Base-by-base conservation (phyloP, 768 basidiomycete genomes). In the Psilocybe tampanensis region DNA sequence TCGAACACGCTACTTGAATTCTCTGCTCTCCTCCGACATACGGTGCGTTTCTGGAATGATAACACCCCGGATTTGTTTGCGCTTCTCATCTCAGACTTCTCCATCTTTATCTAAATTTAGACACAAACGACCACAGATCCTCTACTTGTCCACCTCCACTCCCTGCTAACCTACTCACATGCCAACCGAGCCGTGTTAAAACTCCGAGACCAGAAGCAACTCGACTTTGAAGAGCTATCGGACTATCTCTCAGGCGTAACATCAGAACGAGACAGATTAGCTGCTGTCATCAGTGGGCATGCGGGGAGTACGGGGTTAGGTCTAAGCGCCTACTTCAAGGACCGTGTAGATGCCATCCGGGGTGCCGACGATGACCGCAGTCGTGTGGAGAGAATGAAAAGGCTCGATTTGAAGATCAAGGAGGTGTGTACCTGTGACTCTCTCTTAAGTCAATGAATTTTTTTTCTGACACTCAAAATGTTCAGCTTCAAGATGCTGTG, bases 201-300 rank as follows among this genome's bases (percentile, higher is more conserved):
- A 72, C 81, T 97, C 26, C 87, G 97, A 44, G 97, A 98, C 70
- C 97, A 98, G 74, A 99, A 98, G 72, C 97, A 99, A 71, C 85
- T 98, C 54, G 97, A 99, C 68, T 96, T 98, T 61, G 97, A 99
- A 73, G 96, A 98, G 70, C 82, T 98, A 8, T 94, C 94, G 2
- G 92, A 94, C 51, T 98, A 98, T 72, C 80, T 99, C 12, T 91
- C 92, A 6, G 91, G 90, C n/a, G 88, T 98, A 44, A 94, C 93
- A 0, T 79, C 87, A 11, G 97, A 99, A 73, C 88, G 97, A 19
- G 97, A 99, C 67, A 80, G 97, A 44, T 78, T 99, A 9, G 87
- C 95, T 18, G 94, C 94, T 1, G 81, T 98, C 43, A 92, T 93
- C 66, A 87, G 83, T 56, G 94, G 92, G n/a, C 93, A 90, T 68